phyloP scores from a whole-genome alignment of 1,139 yeast species.

The Suhomyces bolitotheri region DNA sequence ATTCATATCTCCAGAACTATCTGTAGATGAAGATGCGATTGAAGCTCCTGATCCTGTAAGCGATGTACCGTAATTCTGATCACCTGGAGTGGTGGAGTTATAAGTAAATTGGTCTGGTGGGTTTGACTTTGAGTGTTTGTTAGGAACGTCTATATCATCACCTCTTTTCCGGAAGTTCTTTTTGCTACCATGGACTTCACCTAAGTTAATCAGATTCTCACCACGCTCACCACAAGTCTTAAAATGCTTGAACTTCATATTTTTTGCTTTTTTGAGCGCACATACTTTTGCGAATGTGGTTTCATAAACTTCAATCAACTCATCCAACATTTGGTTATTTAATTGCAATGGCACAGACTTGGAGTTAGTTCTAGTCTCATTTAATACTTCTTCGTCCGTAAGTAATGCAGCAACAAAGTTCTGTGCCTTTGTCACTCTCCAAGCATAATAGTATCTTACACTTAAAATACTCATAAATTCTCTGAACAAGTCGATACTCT shows the following conservation, averaged over 20 bases:
- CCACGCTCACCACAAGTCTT: not conserved
- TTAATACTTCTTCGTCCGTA: slow-evolving; percentile 12
- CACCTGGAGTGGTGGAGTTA: not conserved
- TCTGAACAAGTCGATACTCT: slow-evolving; percentile 11
- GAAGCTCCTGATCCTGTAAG: slow-evolving; percentile 4
- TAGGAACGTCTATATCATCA: not conserved
- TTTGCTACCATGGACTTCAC: not conserved
- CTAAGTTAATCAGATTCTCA: not conserved
- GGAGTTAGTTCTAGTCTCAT: slow-evolving; percentile 2
- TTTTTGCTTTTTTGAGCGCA: slow-evolving; percentile 3
- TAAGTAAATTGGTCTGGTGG: not conserved
- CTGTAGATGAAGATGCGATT: slow-evolving; percentile 12
- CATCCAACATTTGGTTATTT: slow-evolving; percentile 11
- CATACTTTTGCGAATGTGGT: slow-evolving; percentile 9
- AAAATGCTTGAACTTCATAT: not conserved
- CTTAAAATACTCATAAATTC: slow-evolving; percentile 22
- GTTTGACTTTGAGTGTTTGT: not conserved
- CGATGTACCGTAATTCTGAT: not conserved
- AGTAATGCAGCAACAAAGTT: slow-evolving; percentile 12
- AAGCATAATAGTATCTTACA: slow-evolving; percentile 49
- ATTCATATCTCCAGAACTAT: slow-evolving; percentile 11
- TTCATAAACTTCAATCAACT: slow-evolving; percentile 13
- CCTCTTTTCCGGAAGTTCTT: not conserved
- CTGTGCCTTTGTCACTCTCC: slow-evolving; percentile 52
- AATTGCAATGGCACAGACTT: slow-evolving; percentile 3